Evolutionary conservation across 2,329 filamentous ascomycete species (phyloP).

Genomic region (Cryoendolithus antarcticus): DNA sequence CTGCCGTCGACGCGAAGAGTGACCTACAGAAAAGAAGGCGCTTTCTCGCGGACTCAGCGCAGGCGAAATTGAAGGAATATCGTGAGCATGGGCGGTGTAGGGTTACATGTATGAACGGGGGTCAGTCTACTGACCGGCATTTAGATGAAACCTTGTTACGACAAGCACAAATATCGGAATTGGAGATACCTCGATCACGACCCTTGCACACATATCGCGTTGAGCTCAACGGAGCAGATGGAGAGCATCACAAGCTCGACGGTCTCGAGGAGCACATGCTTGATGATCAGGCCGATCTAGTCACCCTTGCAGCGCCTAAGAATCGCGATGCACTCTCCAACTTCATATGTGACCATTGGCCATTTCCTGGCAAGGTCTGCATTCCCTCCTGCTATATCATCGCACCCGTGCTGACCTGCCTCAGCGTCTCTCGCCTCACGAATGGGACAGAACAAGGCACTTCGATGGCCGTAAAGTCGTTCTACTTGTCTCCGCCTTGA

Average conservation of each 20-base stretch:
- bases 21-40: no score
- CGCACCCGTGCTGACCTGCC: not conserved
- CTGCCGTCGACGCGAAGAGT: no score
- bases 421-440: not conserved
- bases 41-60: no score
- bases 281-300: conserved; percentile 1
- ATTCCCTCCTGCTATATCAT: no score
- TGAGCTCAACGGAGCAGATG: not conserved
- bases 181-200: conserved; percentile 1
- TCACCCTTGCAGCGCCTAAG: conserved; percentile 1
- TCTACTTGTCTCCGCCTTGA: conserved; percentile 2
- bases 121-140: no score
- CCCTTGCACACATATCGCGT: not conserved
- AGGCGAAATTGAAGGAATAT: conserved; percentile 1
- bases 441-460: not conserved
- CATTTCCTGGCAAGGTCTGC: conserved; percentile 1
- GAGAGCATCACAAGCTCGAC: not conserved
- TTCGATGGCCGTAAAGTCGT: not conserved
- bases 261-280: not conserved
- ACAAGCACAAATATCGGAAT: not conserved
- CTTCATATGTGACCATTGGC: conserved; percentile 5
- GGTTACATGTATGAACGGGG: no score
- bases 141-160: conserved; percentile 4
- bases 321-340: conserved; percentile 3
- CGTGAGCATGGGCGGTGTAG: no score